Percentiles rank a stretch among this genome's conserved stretches.
phyloP scores from a whole-genome alignment of 2,329 filamentous ascomycete genomes.

The Colletotrichum lini region DNA sequence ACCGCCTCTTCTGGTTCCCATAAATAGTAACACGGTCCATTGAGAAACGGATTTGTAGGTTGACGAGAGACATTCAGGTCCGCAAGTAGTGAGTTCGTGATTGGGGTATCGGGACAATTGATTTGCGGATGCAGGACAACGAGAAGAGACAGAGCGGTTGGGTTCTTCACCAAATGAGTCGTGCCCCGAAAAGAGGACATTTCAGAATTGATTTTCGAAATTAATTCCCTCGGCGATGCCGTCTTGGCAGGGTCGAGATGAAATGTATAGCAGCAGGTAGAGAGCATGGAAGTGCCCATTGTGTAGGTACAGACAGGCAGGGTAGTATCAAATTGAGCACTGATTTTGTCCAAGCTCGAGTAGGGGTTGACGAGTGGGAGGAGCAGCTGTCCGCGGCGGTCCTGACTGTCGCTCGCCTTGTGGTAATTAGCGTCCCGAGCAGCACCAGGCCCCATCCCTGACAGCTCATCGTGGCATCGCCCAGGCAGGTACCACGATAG shows the following conservation, averaged over 20 bases:
- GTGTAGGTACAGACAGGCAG: background rate
- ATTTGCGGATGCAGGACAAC: background rate
- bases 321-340: background rate
- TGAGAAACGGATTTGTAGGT: background rate
- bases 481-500: too few species aligned
- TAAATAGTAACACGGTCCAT: background rate
- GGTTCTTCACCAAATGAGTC: background rate
- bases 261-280: background rate
- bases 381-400: background rate
- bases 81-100: conserved; percentile 3
- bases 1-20: too few species aligned
- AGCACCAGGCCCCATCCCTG: conserved; percentile 30
- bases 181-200: background rate
- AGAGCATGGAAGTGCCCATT: background rate
- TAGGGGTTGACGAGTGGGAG: conserved; percentile 2
- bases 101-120: background rate
- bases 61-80: background rate
- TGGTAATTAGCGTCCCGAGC: conserved; percentile 4
- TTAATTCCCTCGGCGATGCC: background rate
- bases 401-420: background rate
- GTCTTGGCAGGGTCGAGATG: background rate
- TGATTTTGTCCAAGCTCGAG: background rate
- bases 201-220: background rate
- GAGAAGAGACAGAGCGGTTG: background rate
- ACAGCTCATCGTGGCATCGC: conserved; percentile 25